Conservation (phyloP, 176 grass and related monocot genomes). For the Poa annua region DNA sequence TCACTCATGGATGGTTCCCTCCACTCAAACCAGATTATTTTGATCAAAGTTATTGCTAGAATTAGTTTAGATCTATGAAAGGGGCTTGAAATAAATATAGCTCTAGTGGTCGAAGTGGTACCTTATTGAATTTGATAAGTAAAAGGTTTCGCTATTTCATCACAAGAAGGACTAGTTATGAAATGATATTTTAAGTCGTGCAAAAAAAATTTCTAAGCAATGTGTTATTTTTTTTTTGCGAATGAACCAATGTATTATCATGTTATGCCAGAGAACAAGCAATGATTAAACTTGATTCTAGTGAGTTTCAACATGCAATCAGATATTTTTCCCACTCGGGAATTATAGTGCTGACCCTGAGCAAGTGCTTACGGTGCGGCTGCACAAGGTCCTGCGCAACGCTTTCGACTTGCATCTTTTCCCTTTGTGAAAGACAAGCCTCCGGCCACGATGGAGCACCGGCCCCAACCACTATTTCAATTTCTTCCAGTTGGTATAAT, state of each 20-base stretch:
- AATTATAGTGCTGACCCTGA: no score
- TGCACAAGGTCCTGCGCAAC: no score
- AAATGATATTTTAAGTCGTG: conserved; percentile 12
- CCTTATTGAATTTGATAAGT: conserved; percentile 9
- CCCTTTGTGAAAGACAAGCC: no score
- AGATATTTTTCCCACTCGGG: not conserved
- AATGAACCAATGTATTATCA: not conserved
- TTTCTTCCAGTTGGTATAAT: no score
- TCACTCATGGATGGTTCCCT: not conserved
- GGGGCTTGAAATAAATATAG: not conserved
- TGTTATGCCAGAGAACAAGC: conserved; percentile 6
- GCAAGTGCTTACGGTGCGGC: no score
- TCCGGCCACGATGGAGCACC: no score
- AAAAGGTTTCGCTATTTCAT: not conserved
- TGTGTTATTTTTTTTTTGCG: not conserved
- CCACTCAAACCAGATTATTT: not conserved
- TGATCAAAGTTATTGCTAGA: conserved; percentile 9
- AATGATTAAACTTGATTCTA: not conserved
- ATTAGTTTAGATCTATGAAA: conserved; percentile 20
- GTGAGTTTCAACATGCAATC: not conserved
- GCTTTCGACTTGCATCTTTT: no score
- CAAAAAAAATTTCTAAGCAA: not conserved
- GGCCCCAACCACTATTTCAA: no score
- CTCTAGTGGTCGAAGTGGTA: not conserved
- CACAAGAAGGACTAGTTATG: not conserved